Percentiles rank a stretch among this genome's conserved stretches.
Evolutionary conservation across 1,284 basidiomycete genomes (phyloP).

Genomic region (Coniferiporia weirii): DNA sequence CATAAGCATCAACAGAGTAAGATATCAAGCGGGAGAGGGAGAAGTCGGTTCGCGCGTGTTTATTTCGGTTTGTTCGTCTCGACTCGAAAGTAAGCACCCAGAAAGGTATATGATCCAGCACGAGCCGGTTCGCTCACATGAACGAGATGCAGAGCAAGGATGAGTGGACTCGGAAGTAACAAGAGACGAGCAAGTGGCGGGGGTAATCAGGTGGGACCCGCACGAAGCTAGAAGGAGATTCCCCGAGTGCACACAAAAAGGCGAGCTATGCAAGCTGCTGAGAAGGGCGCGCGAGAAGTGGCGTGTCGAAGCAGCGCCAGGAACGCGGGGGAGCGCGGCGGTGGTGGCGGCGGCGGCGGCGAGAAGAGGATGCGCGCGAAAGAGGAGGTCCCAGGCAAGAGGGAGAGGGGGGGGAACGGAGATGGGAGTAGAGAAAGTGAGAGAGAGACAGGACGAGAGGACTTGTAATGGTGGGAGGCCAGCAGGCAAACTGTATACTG

Average conservation of each 20-base stretch:
- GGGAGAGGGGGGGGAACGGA: too few species aligned
- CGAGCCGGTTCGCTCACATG: neutral
- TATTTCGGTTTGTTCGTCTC: too few species aligned
- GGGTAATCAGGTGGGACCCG: neutral
- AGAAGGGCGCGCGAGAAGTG: constrained; percentile 4
- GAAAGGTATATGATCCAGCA: neutral
- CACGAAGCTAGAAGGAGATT: neutral
- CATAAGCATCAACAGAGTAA: constrained; percentile 31
- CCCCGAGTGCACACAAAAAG: neutral
- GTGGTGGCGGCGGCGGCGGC: neutral
- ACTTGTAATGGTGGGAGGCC: too few species aligned
- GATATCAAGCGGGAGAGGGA: neutral
- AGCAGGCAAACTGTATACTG: too few species aligned
- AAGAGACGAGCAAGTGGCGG: too few species aligned
- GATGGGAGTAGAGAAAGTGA: too few species aligned
- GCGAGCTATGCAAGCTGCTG: constrained; percentile 2
- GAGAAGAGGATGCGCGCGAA: too few species aligned
- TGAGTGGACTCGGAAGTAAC: neutral
- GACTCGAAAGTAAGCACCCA: neutral
- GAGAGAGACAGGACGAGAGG: too few species aligned
- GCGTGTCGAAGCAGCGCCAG: neutral
- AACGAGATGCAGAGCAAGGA: neutral
- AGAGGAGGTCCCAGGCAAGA: too few species aligned
- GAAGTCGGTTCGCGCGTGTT: neutral
- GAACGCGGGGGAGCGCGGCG: neutral